These are phyloP conservation scores for Scortechinia acanthostroma DNA, from an alignment of 2,329 filamentous ascomycete species.

Conservation along the genomic window DNA sequence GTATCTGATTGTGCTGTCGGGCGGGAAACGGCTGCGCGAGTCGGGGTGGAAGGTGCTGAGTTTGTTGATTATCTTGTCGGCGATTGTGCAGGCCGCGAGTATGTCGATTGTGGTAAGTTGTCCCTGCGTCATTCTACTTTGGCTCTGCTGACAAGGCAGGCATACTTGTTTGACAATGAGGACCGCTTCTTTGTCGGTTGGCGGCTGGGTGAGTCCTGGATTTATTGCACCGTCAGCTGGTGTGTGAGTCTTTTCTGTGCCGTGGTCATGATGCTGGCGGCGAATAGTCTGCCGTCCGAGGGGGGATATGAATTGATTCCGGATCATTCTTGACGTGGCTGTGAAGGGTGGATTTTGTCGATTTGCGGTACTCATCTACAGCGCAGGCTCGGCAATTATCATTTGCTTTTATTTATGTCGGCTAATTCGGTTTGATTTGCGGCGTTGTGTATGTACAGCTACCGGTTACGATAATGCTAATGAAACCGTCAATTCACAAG, in stretches of 20 bases:
- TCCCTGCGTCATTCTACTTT: background rate
- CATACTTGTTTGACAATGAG: constrained; percentile 13
- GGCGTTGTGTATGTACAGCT: too few species aligned
- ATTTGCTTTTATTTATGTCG: too few species aligned
- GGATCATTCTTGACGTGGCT: constrained; percentile 1
- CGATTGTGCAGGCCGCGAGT: constrained; percentile 64
- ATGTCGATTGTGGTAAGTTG: constrained; percentile 76
- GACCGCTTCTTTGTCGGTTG: constrained; percentile 14
- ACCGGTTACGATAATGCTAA: too few species aligned
- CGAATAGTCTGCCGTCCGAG: constrained; percentile 10
- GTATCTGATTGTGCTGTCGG: constrained; percentile 70
- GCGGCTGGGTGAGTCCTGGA: constrained; percentile 12
- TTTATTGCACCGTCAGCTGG: constrained; percentile 13
- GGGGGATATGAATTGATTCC: constrained; percentile 10
- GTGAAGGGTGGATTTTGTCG: too few species aligned
- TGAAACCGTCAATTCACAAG: too few species aligned
- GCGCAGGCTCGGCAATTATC: too few species aligned
- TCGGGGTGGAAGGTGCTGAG: constrained; percentile 74
- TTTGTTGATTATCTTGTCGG: constrained; percentile 57
- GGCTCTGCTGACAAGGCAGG: constrained; percentile 31
- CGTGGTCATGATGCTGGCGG: constrained; percentile 8
- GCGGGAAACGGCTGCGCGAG: constrained; percentile 74
- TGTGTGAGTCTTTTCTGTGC: constrained; percentile 8
- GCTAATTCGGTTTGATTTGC: too few species aligned
- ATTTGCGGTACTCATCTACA: too few species aligned